phyloP scores from a whole-genome alignment of 2,329 filamentous ascomycete species.

The Trichoderma koningiopsis region DNA sequence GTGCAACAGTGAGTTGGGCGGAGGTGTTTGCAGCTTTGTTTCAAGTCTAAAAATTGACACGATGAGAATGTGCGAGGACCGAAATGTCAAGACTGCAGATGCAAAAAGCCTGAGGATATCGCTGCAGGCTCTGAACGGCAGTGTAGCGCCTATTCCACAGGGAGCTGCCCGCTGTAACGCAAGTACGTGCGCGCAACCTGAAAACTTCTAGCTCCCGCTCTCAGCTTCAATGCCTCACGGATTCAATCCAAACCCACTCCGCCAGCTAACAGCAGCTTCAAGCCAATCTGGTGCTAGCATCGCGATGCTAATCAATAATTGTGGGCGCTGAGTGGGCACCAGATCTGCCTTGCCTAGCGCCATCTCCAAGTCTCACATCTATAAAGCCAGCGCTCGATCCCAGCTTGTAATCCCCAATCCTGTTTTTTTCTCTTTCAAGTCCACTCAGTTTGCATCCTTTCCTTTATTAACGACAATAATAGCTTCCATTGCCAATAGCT shows the following conservation, averaged over 20 bases:
- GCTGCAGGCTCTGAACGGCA: background rate
- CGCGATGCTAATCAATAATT: background rate
- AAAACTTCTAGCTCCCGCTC: background rate
- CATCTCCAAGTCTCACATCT: background rate
- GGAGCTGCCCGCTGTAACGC: background rate
- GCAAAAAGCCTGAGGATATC: no score
- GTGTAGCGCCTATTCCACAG: background rate
- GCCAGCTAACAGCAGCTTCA: background rate
- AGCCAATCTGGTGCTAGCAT: background rate
- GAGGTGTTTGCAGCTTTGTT: no score
- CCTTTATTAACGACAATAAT: background rate
- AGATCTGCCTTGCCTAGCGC: background rate
- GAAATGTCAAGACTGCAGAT: no score
- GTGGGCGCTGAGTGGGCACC: background rate
- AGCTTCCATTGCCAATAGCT: background rate
- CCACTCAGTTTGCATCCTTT: background rate
- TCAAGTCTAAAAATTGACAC: no score
- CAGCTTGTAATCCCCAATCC: background rate
- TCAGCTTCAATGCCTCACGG: background rate
- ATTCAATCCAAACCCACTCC: background rate
- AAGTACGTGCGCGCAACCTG: no score
- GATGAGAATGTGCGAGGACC: no score
- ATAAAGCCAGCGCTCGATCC: background rate
- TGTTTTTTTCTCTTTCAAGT: background rate
- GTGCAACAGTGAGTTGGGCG: no score